Evolutionary conservation across 495 filamentous ascomycete genomes (phyloP), one percentile per base, ranked within the genome.

Genomic region (Daldinia bambusicola): DNA sequence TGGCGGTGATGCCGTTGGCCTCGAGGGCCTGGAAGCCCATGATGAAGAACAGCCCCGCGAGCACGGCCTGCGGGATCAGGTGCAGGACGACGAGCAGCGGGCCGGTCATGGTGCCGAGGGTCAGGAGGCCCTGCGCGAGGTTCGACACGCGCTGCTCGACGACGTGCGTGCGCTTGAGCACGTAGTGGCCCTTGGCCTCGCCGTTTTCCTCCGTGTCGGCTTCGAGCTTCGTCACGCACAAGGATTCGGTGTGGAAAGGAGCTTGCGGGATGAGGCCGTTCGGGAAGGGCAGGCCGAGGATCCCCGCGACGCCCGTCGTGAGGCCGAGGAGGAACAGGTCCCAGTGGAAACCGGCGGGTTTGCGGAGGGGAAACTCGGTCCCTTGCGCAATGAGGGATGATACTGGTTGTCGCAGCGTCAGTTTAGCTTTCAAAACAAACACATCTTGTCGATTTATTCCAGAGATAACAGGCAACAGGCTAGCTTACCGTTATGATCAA

Each of bases 261-360:
- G 94, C 95, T 80, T 98, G 95, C 0, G 92, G 92, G 72, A 95
- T 93, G 26, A 98, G 89, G 5, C 95, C 95, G 75, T 97, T 97
- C 31, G 94, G 95, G 69, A 94, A 91, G 14, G 95, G 95, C 32
- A 98, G 86, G 4, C 95, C 95, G 20, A 97, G 82, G 8, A 98
- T 80, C 6, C 94, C 95, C 14, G 90, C 90, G 16, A 97, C 79
- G 60, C 91, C 91, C 0, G 94, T 97, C 4, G 95, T 98, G 12
- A 93, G 81, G 13, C 95, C 95, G 1, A 98, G 89, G 31, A 98
- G 88, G 84, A 95, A 97, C 55, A 98, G 76, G 72, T 97, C 94
- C 94, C 94, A 98, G 83, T 97, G 94, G 77, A 98, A 98, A 9
- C 94, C 94, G 36, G 93, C 93, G 6, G 95, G 95, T 72, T 98